A percentile compares a stretch with the other conserved stretches of the same genome.
phyloP scores from a whole-genome alignment of 371 early-diverging fungal genomes.

The Actinomortierella wolfii region DNA sequence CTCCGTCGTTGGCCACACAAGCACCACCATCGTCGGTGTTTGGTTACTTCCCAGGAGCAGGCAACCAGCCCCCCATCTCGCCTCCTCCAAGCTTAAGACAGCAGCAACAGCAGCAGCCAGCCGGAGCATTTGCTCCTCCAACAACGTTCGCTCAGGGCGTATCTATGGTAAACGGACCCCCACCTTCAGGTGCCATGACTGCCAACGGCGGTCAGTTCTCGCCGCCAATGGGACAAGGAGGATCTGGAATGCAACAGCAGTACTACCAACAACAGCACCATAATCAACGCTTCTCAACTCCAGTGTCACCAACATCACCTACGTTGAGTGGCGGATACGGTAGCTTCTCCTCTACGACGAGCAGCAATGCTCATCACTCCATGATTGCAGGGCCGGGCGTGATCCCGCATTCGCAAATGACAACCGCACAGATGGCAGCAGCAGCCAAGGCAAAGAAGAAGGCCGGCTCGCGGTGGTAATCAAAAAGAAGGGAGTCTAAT shows the following conservation, averaged over 20 bases:
- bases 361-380: too few relatives aligned
- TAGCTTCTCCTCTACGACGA: too few relatives aligned
- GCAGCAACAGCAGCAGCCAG: constrained; percentile 2
- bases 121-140: too few relatives aligned
- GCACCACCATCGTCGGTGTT: constrained; percentile 11
- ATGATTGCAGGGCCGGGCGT: too few relatives aligned
- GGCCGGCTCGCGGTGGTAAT: constrained; percentile 28
- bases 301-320: neutral
- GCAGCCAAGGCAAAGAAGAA: constrained; percentile 38
- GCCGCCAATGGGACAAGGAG: too few relatives aligned
- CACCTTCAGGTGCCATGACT: too few relatives aligned
- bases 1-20: constrained; percentile 22
- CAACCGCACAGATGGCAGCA: constrained; percentile 30
- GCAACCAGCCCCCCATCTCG: constrained; percentile 41
- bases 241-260: constrained; percentile 8
- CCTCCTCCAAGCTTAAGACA: constrained; percentile 37
- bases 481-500: too few relatives aligned
- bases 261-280: constrained; percentile 7
- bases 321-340: constrained; percentile 8
- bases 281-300: neutral
- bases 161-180: too few relatives aligned
- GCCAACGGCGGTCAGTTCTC: too few relatives aligned
- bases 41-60: constrained; percentile 32
- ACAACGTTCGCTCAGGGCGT: too few relatives aligned
- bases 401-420: too few relatives aligned